Base-by-base conservation (phyloP, 768 basidiomycete genomes). In the Mrakia frigida region DNA sequence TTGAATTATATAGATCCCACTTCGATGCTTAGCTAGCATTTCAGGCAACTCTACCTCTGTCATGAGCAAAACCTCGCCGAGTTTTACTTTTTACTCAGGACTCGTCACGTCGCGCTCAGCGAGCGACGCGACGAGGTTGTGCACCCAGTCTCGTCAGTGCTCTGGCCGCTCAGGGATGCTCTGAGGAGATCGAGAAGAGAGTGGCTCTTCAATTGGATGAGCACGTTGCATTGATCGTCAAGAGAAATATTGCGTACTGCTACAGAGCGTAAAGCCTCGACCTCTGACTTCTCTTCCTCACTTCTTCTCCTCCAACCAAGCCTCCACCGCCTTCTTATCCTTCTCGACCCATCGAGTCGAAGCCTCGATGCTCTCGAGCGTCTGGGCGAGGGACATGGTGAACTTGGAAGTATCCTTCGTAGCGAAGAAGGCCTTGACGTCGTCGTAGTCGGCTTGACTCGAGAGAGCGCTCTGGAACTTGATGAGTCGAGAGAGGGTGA, bases 371-470 rank as follows among this genome's bases (percentile, higher is more conserved):
- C 85, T 86, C 80, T 94, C 93, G 79, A 92, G 79, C 9, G 87
- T 86, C 81, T 94, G 56, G 1, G 87, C 85, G 53, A 71, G 61
- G 16, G 70, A 56, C 75, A 73, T 65, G 1, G 74, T 67, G 65
- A 52, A 74, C 31, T 79, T 77, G 28, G 61, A 41, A 4, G 74
- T 79, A 72, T 81, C 82, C 80, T 85, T 82, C 82, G 89, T 90
- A 86, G 89, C 87, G 86, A 94, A 98, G 86, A 92, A 96, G 6
- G 84, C 87, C 71, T 87, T 86, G 21, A 89, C 86, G 31, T 85
- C 85, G 71, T 88, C 84, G 59, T 87, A 86, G 84, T 97, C 95
- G 76, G 88, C 83, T 78, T 89, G 84, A 31, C 88, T 88, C n/a
- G 90, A 88, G 74, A 95, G 85, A 41, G 84, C 83, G 37, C 82